Evolutionary conservation across 2,329 filamentous ascomycete genomes (phyloP).

Genomic region (Colletotrichum spaethianum): DNA sequence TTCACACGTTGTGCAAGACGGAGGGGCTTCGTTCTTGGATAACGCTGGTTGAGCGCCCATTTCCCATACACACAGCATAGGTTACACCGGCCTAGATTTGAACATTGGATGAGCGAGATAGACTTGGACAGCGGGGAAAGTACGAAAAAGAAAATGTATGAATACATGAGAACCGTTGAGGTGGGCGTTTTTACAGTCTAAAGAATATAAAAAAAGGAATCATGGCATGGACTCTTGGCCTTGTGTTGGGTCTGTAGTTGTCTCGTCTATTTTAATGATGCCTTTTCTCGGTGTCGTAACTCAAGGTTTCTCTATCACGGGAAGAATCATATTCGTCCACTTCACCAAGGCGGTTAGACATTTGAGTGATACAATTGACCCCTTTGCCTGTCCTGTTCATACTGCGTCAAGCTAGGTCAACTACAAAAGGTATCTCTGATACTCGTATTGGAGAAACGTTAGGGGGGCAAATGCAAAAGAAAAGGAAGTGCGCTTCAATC

Average conservation of each 20-base stretch:
- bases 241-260: not conserved
- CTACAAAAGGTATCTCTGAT: not conserved
- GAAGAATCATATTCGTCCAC: not conserved
- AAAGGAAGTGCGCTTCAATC: conserved; percentile 6
- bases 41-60: not conserved
- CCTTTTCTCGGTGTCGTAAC: not conserved
- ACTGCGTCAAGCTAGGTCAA: too few relatives aligned
- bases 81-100: not conserved
- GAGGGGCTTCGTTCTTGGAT: not conserved
- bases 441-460: not conserved
- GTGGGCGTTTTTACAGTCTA: conserved; percentile 1
- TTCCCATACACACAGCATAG: not conserved
- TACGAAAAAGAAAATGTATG: not conserved
- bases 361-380: too few relatives aligned
- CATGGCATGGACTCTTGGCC: not conserved
- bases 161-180: conserved; percentile 13
- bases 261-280: not conserved
- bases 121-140: not conserved
- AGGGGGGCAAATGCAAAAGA: too few relatives aligned
- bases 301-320: too few relatives aligned
- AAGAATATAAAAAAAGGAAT: not conserved
- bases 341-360: not conserved
- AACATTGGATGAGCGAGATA: not conserved
- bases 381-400: too few relatives aligned
- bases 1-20: not conserved